Percentiles rank a stretch among this genome's conserved stretches.
Conservation (phyloP, 768 basidiomycete species). For the Fomitopsis serialis region DNA sequence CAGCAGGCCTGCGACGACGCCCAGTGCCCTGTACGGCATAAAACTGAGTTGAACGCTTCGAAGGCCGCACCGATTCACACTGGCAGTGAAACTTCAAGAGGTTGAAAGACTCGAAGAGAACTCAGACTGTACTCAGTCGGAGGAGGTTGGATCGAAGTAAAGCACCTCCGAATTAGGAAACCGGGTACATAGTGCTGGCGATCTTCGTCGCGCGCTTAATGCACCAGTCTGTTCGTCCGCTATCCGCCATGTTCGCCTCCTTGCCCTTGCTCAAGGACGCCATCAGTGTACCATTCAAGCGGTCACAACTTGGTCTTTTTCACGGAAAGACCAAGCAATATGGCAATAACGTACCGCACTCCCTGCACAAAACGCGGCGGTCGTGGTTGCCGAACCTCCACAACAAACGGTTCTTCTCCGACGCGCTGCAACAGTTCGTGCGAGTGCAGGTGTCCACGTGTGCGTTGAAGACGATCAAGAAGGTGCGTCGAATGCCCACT, state of each 20-base stretch:
- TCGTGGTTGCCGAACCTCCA: constrained; percentile 89
- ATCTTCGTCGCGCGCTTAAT: no score
- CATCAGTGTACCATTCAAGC: constrained; percentile 72
- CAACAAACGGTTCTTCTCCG: constrained; percentile 65
- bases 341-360: constrained; percentile 89
- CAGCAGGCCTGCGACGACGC: no score
- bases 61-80: no score
- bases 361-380: constrained; percentile 81
- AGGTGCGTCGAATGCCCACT: constrained; percentile 38
- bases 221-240: no score
- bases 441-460: constrained; percentile 69
- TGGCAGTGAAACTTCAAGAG: no score
- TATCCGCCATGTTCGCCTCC: constrained; percentile 32
- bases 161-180: no score
- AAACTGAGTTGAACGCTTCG: no score
- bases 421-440: constrained; percentile 51
- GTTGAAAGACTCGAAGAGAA: no score
- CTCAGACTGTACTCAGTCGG: no score
- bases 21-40: no score
- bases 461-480: constrained; percentile 78
- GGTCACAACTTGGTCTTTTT: constrained; percentile 74
- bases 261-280: constrained; percentile 19
- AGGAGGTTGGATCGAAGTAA: no score
- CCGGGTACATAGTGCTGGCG: no score
- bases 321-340: constrained; percentile 76